Evolutionary conservation across 169 alveolate species (phyloP).

Genomic region (Condylostoma magnum): DNA sequence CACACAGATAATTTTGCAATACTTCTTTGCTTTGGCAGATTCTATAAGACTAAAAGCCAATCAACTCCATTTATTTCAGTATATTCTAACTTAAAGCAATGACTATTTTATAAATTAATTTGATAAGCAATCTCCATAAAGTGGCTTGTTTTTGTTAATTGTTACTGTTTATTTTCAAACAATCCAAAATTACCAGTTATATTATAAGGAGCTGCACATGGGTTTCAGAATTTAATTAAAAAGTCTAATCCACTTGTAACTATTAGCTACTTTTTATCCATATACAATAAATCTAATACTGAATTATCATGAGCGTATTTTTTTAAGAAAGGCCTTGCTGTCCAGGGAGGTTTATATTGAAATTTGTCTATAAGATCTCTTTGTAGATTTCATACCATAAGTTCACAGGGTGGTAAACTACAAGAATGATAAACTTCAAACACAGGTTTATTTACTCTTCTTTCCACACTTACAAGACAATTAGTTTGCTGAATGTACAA

Average conservation of each 20-base stretch:
- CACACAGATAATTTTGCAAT: too few species aligned
- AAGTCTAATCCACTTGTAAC: conserved; percentile 35
- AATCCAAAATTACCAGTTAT: too few species aligned
- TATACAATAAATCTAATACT: conserved; percentile 35
- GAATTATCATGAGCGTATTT: conserved; percentile 42
- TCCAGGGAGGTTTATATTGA: conserved; percentile 50
- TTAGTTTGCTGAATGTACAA: conserved; percentile 1
- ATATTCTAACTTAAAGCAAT: too few species aligned
- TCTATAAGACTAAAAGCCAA: too few species aligned
- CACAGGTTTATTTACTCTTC: background rate
- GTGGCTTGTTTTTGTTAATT: too few species aligned
- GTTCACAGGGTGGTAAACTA: conserved; percentile 33
- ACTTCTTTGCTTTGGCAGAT: too few species aligned
- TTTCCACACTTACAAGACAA: background rate
- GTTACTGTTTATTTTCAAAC: too few species aligned
- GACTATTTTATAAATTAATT: too few species aligned
- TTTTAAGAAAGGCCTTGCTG: conserved; percentile 25
- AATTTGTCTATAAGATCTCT: conserved; percentile 49
- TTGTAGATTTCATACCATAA: conserved; percentile 48
- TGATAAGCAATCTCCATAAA: too few species aligned
- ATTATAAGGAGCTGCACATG: conserved; percentile 25
- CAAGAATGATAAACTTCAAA: background rate
- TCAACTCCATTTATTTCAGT: too few species aligned
- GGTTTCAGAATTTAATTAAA: conserved; percentile 45
- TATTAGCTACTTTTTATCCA: conserved; percentile 23